Conservation (phyloP, 305 asterid genomes). For the Rubia peregrina region DNA sequence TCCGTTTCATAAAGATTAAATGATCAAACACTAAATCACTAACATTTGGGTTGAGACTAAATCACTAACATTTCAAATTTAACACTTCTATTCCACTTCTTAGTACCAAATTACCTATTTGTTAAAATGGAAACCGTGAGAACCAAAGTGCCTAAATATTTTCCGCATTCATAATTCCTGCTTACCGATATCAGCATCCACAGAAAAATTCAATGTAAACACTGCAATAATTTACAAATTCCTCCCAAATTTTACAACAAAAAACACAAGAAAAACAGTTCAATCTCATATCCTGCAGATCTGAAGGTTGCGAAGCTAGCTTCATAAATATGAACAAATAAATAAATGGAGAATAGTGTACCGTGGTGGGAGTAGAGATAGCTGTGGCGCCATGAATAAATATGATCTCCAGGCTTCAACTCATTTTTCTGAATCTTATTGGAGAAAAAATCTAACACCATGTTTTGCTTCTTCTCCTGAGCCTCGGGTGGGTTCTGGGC, state of each 20-base stretch:
- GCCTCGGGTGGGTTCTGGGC: slow-evolving; percentile 3
- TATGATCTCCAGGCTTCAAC: slow-evolving; percentile 74
- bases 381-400: slow-evolving; percentile 77
- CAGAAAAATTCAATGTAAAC: background rate
- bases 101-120: no score
- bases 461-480: background rate
- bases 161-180: background rate
- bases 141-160: background rate
- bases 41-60: no score
- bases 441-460: slow-evolving; percentile 49
- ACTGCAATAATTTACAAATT: background rate
- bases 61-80: no score
- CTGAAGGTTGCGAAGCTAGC: background rate
- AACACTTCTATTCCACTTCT: no score
- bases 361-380: slow-evolving; percentile 90
- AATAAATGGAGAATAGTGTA: slow-evolving; percentile 6
- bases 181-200: background rate
- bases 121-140: no score
- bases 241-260: background rate
- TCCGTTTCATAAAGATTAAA: no score
- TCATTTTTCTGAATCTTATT: slow-evolving; percentile 51
- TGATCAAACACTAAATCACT: no score
- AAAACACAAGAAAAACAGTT: background rate
- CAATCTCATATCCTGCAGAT: background rate
- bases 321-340: background rate